Base-by-base conservation (phyloP, 2,329 filamentous ascomycete species). In the Epichloe typhina region DNA sequence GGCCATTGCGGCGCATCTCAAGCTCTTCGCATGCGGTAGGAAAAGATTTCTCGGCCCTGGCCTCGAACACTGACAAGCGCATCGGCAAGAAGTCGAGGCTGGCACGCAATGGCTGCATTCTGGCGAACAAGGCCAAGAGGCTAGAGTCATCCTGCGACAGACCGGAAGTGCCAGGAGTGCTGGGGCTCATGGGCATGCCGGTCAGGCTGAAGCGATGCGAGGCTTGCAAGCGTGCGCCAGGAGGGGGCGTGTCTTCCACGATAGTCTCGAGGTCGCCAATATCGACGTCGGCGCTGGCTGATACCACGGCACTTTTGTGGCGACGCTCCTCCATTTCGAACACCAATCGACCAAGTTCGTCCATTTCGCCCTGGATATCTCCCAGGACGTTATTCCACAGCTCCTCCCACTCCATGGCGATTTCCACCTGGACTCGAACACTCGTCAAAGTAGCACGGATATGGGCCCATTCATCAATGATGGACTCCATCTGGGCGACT, bases 361-460 rank as follows among this genome's bases (percentile, higher is more conserved):
- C 86, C 68, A 81, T 83, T 68, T 98, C 93, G 55, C 84, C 82
- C 49, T 90, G 87, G 54, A 97, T 95, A 64, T 97, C 91, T 43
- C 90, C 91, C 3, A 98, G 73, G 3, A 97, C 91, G 56, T 79
- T 88, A 59, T 88, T 88, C 91, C 93, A 97, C 37, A 98, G 74
- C 68, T 97, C 90, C 66, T 96, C 90, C 91, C 91, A 98, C 63
- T 98, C 93, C 89, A 97, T 95, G 45, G 93, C 93, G 52, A 95
- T 82, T 66, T 97, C 93, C 17, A 98, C 91, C 62, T 97, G 91
- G 46, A 79, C 79, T 64, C 95, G 95, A 51, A 95, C 85, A 26
- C 71, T 83, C 55, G 84, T 85, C 47, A 98, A 71, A 1, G 85
- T 84, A 41, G 72, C 74, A 59, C 88, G 86, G 59, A 96, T 91